Evolutionary conservation across 2,329 filamentous ascomycete genomes (phyloP), one percentile per base, ranked within the genome.

Genomic region (Colletotrichum zoysiae): DNA sequence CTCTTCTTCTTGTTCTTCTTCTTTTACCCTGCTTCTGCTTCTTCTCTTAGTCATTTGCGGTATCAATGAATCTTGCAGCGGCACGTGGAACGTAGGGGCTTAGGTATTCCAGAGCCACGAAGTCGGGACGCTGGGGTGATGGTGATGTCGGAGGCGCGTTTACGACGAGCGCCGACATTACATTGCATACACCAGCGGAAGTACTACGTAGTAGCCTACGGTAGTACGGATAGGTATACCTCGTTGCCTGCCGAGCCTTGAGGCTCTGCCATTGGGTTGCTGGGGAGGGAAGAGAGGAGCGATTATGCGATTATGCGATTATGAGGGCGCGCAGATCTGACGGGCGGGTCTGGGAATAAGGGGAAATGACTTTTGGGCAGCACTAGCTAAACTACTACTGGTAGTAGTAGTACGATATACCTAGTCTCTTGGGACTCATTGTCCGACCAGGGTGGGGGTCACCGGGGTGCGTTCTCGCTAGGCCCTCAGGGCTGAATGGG

Each of bases 291-390:
- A 42, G 5, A 42, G 4, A 42, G 40, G 5, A 66, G 33, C 56
- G 5, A 18, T 11, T 38, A 38, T 38, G 50, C 56, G 5, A 18
- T 11, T 38, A 38, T 38, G 50, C 23, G 50, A 16, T 26, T 7
- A 14, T 16, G 48, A 51, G 26, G 23, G 23, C 20, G 23, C 23
- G 12, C 23, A 14, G 48, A 2, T 30, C 23, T 23, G 48, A 30
- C 23, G 23, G 16, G 6, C 46, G 69, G 69, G 65, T 69, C 70
- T 71, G 70, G 70, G 55, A 71, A 71, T 71, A 71, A 71, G 65
- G 69, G 70, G 65, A 46, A 71, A 71, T 71, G 70, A 71, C 18
- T 60, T 56, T 69, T n/a, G 38, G 30, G 61, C 33, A 48, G 48
- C 18, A 42, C 50, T 44, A 55, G 7, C 30, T 30, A 30, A 30